Evolutionary conservation across 2,329 filamentous ascomycete species (phyloP).

Genomic region (Alternaria viburni): DNA sequence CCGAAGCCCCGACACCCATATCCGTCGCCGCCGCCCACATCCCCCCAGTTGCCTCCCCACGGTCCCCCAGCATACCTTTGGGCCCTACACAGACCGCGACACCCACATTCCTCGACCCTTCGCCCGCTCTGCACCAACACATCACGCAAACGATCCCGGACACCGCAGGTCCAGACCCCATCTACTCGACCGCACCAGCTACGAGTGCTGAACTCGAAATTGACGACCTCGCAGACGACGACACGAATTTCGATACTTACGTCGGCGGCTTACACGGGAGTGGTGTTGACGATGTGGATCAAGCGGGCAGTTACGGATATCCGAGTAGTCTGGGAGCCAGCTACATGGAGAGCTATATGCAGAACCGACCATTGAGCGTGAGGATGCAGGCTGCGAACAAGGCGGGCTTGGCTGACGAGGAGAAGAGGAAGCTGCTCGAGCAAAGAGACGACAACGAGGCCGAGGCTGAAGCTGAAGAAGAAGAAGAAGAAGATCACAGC

Average conservation of each 20-base stretch:
- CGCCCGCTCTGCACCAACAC: conserved; percentile 16
- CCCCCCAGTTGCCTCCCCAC: conserved; percentile 24
- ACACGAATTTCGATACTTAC: conserved; percentile 39
- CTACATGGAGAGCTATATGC: conserved; percentile 49
- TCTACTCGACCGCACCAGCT: conserved; percentile 17
- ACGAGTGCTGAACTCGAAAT: conserved; percentile 16
- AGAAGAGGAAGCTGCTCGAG: conserved; percentile 27
- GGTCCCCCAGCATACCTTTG: conserved; percentile 20
- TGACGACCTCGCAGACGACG: conserved; percentile 21
- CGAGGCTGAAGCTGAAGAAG: background rate
- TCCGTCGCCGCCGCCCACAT: conserved; percentile 13
- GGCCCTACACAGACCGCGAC: conserved; percentile 25
- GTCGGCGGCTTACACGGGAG: conserved; percentile 44
- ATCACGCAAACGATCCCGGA: conserved; percentile 19
- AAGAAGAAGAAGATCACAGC: background rate
- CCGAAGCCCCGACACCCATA: conserved; percentile 19
- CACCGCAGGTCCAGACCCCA: conserved; percentile 27
- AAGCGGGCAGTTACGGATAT: conserved; percentile 44
- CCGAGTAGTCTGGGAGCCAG: conserved; percentile 44
- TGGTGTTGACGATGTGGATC: conserved; percentile 44
- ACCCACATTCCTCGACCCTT: conserved; percentile 35
- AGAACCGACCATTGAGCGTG: conserved; percentile 43
- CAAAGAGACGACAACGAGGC: conserved; percentile 14
- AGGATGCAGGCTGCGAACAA: conserved; percentile 44
- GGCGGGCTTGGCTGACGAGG: conserved; percentile 32